These are phyloP conservation scores for Phytophthora syringae DNA, from an alignment of 352 stramenopile genomes.

Conservation along the genomic window DNA sequence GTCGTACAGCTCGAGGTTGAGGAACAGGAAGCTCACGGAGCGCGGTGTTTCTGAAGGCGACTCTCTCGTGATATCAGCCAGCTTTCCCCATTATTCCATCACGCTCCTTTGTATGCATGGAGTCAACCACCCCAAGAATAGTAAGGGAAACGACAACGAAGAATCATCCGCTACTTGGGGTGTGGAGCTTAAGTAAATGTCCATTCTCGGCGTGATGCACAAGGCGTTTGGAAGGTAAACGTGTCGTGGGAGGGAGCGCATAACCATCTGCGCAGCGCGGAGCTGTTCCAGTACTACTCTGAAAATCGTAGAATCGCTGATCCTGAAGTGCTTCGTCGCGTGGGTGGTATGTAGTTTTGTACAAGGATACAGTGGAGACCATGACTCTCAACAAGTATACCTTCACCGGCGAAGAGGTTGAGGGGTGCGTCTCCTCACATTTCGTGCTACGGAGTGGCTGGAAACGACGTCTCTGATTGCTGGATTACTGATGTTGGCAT, in stretches of 20 bases:
- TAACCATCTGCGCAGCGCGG: neutral
- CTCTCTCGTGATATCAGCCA: neutral
- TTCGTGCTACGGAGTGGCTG: conserved; percentile 5
- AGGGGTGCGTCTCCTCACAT: conserved; percentile 10
- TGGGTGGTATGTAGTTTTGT: neutral
- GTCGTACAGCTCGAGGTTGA: neutral
- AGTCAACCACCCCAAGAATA: conserved; percentile 7
- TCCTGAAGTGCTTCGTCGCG: neutral
- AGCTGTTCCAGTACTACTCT: neutral
- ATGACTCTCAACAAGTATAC: conserved; percentile 7
- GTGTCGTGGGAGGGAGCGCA: neutral
- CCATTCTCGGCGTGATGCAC: neutral
- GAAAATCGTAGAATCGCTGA: conserved; percentile 9
- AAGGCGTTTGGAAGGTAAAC: neutral
- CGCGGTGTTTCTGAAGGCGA: neutral
- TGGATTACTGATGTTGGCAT: neutral
- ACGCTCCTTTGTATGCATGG: conserved; percentile 16
- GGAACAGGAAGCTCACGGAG: conserved; percentile 5
- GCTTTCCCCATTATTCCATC: conserved; percentile 8
- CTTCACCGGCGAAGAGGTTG: neutral
- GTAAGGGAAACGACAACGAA: conserved; percentile 8
- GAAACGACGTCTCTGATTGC: conserved; percentile 7
- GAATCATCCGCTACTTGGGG: neutral
- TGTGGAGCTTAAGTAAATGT: conserved; percentile 12
- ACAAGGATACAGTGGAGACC: neutral